Conservation (phyloP, 805 yeast species). For the Scheffersomyces stipitis region DNA sequence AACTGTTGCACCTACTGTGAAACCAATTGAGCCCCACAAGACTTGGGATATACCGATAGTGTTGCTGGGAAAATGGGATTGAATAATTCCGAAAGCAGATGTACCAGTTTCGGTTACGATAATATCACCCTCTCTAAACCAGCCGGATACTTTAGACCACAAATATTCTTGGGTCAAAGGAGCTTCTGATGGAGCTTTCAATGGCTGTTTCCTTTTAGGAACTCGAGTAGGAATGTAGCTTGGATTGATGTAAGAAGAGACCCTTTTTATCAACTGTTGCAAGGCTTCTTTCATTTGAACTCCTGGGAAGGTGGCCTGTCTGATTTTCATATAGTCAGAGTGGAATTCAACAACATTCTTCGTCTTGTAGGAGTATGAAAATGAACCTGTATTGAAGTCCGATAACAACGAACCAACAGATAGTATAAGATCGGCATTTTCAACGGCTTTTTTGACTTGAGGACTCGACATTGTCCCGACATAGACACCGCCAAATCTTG, state of each 20-base stretch:
- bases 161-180: constrained; percentile 27
- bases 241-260: constrained; percentile 13
- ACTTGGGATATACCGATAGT: constrained; percentile 34
- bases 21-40: constrained; percentile 38
- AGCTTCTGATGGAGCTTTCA: constrained; percentile 12
- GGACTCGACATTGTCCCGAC: constrained; percentile 29
- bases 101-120: constrained; percentile 38
- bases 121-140: constrained; percentile 32
- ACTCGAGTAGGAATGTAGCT: constrained; percentile 19
- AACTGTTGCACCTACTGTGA: constrained; percentile 32
- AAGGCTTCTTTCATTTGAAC: constrained; percentile 31
- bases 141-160: constrained; percentile 28
- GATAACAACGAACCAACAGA: constrained; percentile 30
- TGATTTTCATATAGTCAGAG: constrained; percentile 32
- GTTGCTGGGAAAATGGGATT: constrained; percentile 28
- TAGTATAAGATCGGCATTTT: constrained; percentile 26
- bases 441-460: constrained; percentile 24
- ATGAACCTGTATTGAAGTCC: constrained; percentile 33
- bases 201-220: constrained; percentile 13
- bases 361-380: constrained; percentile 31
- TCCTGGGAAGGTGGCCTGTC: constrained; percentile 29
- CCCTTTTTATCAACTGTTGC: constrained; percentile 15
- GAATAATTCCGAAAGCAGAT: constrained; percentile 35
- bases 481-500: constrained; percentile 29
- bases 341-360: constrained; percentile 33